phyloP scores from a whole-genome alignment of 2,329 filamentous ascomycete genomes.

The Xylogone sp. region DNA sequence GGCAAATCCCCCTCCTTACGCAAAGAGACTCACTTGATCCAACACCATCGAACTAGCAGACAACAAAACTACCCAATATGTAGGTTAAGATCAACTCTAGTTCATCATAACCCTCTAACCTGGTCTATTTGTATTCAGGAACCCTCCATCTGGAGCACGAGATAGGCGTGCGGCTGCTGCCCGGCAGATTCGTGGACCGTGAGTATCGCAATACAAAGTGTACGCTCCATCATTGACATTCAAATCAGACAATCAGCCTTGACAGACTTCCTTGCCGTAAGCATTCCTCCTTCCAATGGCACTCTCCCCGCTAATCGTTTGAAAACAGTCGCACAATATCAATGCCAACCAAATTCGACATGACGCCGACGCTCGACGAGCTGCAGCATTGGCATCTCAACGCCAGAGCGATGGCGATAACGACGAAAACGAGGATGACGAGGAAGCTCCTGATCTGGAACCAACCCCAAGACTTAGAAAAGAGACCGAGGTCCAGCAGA shows the following conservation, averaged over 20 bases:
- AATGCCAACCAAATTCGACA: constrained; percentile 53
- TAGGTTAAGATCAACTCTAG: background rate
- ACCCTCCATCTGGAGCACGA: background rate
- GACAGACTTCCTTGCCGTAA: constrained; percentile 63
- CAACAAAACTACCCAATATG: background rate
- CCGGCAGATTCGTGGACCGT: constrained; percentile 27
- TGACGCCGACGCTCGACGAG: constrained; percentile 44
- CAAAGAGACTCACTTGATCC: too few relatives aligned
- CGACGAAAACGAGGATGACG: constrained; percentile 38
- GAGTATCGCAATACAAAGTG: constrained; percentile 6
- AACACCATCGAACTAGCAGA: too few relatives aligned
- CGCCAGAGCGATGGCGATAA: constrained; percentile 32
- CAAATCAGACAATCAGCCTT: constrained; percentile 54
- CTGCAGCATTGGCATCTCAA: constrained; percentile 31
- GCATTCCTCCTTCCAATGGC: constrained; percentile 20
- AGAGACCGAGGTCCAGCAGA: constrained; percentile 24
- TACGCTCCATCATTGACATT: constrained; percentile 4
- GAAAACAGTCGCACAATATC: constrained; percentile 65
- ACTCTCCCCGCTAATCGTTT: constrained; percentile 44
- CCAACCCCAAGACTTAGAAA: constrained; percentile 21
- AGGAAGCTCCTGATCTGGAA: constrained; percentile 21
- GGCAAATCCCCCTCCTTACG: too few relatives aligned
- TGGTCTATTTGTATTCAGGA: background rate
- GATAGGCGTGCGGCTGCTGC: constrained; percentile 2
- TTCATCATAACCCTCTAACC: background rate